Evolutionary conservation across 176 grass and related monocot species (phyloP).

Genomic region (Zizania latifolia): DNA sequence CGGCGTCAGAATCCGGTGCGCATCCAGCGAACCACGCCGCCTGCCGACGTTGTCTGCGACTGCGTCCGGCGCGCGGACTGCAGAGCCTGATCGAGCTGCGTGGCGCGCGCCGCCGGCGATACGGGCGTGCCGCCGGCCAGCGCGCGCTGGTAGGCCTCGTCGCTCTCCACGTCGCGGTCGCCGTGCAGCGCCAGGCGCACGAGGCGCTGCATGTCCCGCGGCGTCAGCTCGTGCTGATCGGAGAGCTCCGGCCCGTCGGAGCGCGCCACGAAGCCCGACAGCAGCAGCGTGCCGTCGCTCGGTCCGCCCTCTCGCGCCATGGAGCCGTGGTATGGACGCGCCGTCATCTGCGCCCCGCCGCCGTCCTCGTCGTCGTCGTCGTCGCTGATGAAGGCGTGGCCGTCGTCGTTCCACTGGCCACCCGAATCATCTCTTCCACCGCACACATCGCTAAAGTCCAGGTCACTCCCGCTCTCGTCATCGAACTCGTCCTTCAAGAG

Average conservation of each 20-base stretch:
- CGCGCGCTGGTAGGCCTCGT: conserved; percentile 19
- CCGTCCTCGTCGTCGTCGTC: neutral
- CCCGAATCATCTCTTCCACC: neutral
- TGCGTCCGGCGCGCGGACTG: neutral
- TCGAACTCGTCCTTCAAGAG: neutral
- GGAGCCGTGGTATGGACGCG: neutral
- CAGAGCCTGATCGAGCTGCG: conserved; percentile 13
- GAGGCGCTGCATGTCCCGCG: neutral
- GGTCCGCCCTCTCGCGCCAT: neutral
- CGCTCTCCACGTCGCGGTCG: conserved; percentile 5
- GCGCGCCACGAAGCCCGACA: neutral
- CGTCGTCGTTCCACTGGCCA: neutral
- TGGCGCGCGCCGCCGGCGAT: neutral
- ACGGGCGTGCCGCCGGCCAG: neutral
- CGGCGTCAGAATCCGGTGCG: neutral
- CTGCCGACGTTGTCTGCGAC: neutral
- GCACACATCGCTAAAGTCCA: conserved; percentile 3
- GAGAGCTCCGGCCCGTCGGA: conserved; percentile 13
- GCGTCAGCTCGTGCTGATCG: conserved; percentile 15
- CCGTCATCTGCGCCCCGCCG: neutral
- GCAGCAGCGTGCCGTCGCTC: neutral
- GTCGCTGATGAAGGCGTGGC: neutral
- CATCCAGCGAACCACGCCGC: neutral
- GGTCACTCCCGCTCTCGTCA: conserved; percentile 20
- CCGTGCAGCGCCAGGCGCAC: neutral